These are phyloP conservation scores for Acanthamoeba divionensis DNA, from an alignment of 208 protist species.

Conservation along the genomic window DNA sequence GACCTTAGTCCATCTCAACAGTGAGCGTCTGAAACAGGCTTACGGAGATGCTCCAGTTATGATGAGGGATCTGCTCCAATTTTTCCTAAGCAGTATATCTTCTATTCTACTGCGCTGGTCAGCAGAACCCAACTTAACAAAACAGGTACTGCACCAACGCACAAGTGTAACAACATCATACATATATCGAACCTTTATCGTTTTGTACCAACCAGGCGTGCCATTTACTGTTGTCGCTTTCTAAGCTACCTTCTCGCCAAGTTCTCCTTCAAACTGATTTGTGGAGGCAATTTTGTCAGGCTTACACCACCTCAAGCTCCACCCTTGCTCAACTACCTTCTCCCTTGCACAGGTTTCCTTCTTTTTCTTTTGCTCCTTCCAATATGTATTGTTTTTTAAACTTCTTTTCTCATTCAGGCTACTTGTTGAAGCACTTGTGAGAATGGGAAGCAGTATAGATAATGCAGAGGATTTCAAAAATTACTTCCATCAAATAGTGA, in stretches of 20 bases:
- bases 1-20: background rate
- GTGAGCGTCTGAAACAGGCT: background rate
- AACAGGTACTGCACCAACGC: background rate
- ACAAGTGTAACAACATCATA: background rate
- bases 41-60: background rate
- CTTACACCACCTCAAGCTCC: background rate
- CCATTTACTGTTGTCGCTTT: background rate
- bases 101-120: background rate
- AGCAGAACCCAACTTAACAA: background rate
- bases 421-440: background rate
- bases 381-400: too few species aligned
- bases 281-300: background rate
- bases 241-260: background rate
- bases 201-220: background rate
- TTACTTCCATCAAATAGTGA: background rate
- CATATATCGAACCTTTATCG: background rate
- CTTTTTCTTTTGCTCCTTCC: background rate
- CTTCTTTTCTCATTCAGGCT: background rate
- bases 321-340: background rate
- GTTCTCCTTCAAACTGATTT: background rate
- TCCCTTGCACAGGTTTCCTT: background rate
- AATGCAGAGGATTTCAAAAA: background rate
- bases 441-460: background rate
- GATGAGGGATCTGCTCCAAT: background rate
- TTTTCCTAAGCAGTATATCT: conserved; percentile 6